Evolutionary conservation across 768 basidiomycete genomes (phyloP), one percentile per base, ranked within the genome.

Genomic region (Mycena crocata): DNA sequence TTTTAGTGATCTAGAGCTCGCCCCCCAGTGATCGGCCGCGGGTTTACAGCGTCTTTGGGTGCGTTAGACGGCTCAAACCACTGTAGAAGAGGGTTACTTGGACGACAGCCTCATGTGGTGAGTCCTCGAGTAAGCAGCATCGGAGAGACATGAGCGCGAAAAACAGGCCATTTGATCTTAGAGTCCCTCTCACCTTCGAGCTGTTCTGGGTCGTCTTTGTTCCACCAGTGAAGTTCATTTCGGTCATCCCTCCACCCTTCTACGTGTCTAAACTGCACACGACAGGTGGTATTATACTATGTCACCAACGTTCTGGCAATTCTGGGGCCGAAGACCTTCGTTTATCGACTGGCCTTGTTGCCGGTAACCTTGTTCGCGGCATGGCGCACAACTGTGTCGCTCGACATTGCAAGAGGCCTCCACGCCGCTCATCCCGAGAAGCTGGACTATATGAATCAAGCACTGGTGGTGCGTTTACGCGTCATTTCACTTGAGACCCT

Each of bases 281-380:
- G 48, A 26, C 56, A 62, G 34, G 67, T 64, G 28, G 28, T 23
- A 40, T 48, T 70, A 6, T 87, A 85, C 74, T 87, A 86, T 78
- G 75, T 71, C 14, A 85, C 85, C 58, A 88, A 88, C 15, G 73
- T 87, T 35, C 80, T 90, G 52, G 85, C 69, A 5, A 51, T 89
- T 9, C 78, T 86, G 40, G 72, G 83, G 17, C 85, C 85, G 0
- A 75, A 75, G 34, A 87, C 88, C 1, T 75, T 77, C 48, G 50
- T 76, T 4, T 73, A 84, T 61, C 84, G 87, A 49, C 63, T 82
- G 34, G 83, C 84, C 15, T 66, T 89, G 37, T 79, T 89, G 30
- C 87, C 87, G 3, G 64, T 86, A 15, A 82, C 86, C 5, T 72
- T 86, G 32, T 85, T 81, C 78, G 61, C 75, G 9, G 73, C 82